A percentile compares a stretch with the other conserved stretches of the same genome.
Evolutionary conservation across 495 filamentous ascomycete genomes (phyloP).

Genomic region (Penicillium subrubescens): DNA sequence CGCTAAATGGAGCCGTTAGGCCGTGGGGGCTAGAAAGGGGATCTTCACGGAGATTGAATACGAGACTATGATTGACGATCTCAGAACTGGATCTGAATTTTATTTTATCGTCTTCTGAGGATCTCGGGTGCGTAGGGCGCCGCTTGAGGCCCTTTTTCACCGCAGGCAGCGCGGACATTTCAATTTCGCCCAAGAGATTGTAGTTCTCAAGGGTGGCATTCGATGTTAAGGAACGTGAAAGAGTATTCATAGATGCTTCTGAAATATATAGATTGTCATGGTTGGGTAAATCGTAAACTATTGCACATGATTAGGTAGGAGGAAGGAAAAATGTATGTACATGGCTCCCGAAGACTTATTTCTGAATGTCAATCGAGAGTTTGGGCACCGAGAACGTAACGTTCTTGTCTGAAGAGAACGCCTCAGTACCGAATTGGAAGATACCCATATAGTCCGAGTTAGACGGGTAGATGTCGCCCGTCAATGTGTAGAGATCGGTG

Average conservation of each 20-base stretch:
- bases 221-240: not conserved
- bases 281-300: slow-evolving; percentile 1
- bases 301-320: not conserved
- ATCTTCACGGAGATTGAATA: not conserved
- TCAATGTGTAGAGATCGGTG: slow-evolving; percentile 27
- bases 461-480: slow-evolving; percentile 23
- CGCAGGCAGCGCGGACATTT: not conserved
- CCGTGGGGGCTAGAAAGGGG: not conserved
- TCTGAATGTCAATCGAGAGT: slow-evolving; percentile 35
- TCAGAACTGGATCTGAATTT: not conserved
- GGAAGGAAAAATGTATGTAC: slow-evolving; percentile 10
- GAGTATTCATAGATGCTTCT: not conserved
- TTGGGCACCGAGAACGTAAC: slow-evolving; percentile 40
- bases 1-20: not conserved
- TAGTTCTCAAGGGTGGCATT: not conserved
- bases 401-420: slow-evolving; percentile 25
- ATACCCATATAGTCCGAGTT: slow-evolving; percentile 36
- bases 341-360: slow-evolving; percentile 6
- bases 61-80: not conserved
- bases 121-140: not conserved
- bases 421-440: slow-evolving; percentile 42
- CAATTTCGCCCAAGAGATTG: not conserved
- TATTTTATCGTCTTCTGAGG: not conserved
- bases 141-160: not conserved
- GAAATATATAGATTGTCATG: not conserved